Evolutionary conservation across 2,329 filamentous ascomycete species (phyloP), one percentile per base, ranked within the genome.

Genomic region (Neonectria magnoliae): DNA sequence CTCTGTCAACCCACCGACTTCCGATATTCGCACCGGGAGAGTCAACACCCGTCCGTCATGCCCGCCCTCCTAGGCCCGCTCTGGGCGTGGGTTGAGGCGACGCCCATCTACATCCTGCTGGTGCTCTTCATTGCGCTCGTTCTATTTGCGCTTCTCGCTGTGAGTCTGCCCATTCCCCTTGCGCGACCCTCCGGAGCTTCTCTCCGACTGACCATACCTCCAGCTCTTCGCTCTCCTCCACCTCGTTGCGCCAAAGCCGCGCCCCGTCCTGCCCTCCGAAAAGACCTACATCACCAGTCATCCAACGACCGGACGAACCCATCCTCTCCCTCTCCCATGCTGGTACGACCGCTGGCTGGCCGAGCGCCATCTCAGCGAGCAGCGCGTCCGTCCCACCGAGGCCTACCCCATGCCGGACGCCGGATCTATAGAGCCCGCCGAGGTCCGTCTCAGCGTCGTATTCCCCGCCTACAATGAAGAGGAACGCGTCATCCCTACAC

Each of bases 381-480:
- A 79, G 69, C 76, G 73, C 31, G 65, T 75, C 41, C 66, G 69
- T 64, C 73, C 72, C 72, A 80, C 67, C 75, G 80, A 67, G 76
- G 81, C 80, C 4, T 79, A 77, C 67, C 77, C 79, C 48, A 75
- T 79, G 4, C 78, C 79, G 42, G 83, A 88, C 68, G 78, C 84
- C 16, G 85, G 88, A 70, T 80, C 83, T 48, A 91, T 97, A 59
- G 91, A 94, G 68, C 85, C 90, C 2, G 87, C 94, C 14, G 90
- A 94, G 67, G 81, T 98, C n/a, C 92, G 91, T 76, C 89, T 99
- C 83, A 96, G 92, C 58, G 90, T 98, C 8, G 93, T 99, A 0
- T 91, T 99, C 47, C 96, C 96, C 0, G 96, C 96, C 10, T 99
- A 94, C 85, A 99, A 99, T 72, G 96, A 99, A 76, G 91, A 95